Percentiles rank a stretch among this genome's conserved stretches.
Conservation (phyloP, 140 eudicot species). For the Anethum foeniculum region DNA sequence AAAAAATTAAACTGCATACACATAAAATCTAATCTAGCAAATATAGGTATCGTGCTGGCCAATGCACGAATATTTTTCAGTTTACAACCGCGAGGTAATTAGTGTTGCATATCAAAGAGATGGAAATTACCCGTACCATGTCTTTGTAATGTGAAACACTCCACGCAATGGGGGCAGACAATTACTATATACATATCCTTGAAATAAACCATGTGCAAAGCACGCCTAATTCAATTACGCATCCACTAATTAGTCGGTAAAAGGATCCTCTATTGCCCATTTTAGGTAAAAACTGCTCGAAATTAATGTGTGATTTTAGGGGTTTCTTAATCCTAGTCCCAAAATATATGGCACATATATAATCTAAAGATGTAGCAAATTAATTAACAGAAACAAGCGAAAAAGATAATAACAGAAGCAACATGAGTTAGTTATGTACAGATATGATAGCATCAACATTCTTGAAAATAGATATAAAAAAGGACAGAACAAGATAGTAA, state of each 20-base stretch:
- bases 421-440: neutral
- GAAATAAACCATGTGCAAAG: neutral
- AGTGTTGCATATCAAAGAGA: neutral
- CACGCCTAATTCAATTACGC: neutral
- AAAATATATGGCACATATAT: neutral
- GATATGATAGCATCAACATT: neutral
- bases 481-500: neutral
- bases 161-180: neutral
- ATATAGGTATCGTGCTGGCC: neutral
- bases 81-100: neutral
- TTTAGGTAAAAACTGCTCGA: neutral
- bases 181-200: neutral
- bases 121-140: neutral
- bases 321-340: neutral
- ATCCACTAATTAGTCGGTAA: neutral
- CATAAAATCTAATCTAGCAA: neutral
- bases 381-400: neutral
- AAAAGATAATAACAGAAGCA: neutral
- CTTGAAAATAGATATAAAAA: neutral
- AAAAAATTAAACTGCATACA: neutral
- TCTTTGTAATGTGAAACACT: neutral
- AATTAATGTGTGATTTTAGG: neutral
- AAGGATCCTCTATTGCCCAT: neutral
- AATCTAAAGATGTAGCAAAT: neutral
- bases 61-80: neutral